Evolutionary conservation across 495 filamentous ascomycete species (phyloP).

Genomic region (Neurospora sublineolata): DNA sequence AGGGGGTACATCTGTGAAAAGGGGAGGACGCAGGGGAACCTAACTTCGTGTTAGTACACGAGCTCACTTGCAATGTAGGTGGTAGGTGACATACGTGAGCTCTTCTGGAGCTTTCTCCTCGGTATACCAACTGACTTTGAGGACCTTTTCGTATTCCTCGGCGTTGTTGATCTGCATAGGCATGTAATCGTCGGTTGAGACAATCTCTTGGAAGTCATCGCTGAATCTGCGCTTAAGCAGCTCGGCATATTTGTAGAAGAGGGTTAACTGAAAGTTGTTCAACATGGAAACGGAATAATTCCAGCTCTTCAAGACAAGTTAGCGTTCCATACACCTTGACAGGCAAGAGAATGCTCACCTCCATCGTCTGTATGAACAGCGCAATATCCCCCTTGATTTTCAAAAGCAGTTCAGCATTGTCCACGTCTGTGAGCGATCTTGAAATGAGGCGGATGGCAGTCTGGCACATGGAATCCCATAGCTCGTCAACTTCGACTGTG

Average conservation of each 20-base stretch:
- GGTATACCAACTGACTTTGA: constrained; percentile 85
- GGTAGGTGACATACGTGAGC: constrained; percentile 47
- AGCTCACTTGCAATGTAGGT: background rate
- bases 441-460: constrained; percentile 68
- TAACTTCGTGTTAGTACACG: constrained; percentile 20
- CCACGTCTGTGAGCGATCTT: constrained; percentile 61
- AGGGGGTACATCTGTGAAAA: constrained; percentile 99
- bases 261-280: constrained; percentile 66
- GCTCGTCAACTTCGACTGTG: constrained; percentile 83
- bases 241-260: constrained; percentile 90
- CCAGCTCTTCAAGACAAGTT: constrained; percentile 52
- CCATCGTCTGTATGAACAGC: constrained; percentile 96
- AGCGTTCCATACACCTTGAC: constrained; percentile 1
- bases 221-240: constrained; percentile 84
- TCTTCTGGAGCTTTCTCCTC: constrained; percentile 68
- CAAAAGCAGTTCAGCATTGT: constrained; percentile 71
- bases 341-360: constrained; percentile 37
- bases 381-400: constrained; percentile 89
- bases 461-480: constrained; percentile 98
- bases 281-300: constrained; percentile 71
- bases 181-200: constrained; percentile 97
- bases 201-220: constrained; percentile 91
- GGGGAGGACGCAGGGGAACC: constrained; percentile 82
- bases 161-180: constrained; percentile 84
- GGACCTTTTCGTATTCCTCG: constrained; percentile 92